These are phyloP conservation scores for Batrachochytrium dendrobatidis DNA, from an alignment of 371 early-diverging fungal genomes.

Conservation along the genomic window DNA sequence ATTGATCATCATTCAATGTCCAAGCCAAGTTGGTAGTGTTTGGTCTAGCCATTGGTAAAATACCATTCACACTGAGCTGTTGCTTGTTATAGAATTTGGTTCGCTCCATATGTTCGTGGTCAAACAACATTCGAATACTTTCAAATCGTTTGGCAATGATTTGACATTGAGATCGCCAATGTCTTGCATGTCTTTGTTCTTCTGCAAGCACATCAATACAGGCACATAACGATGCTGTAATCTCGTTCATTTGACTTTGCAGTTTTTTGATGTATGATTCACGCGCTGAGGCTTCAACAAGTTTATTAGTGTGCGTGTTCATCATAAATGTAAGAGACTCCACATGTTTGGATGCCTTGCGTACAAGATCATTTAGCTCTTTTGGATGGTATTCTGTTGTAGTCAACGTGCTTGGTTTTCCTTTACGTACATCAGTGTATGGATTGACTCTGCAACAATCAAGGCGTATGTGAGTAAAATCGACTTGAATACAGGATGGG, in stretches of 20 bases:
- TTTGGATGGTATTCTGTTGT: conserved; percentile 15
- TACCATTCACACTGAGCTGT: conserved; percentile 6
- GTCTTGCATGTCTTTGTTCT: conserved; percentile 18
- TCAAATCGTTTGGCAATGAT: conserved; percentile 3
- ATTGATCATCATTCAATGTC: background rate
- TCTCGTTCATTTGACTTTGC: conserved; percentile 24
- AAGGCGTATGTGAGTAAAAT: background rate
- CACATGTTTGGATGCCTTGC: conserved; percentile 13
- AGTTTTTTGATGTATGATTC: conserved; percentile 18
- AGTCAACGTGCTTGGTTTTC: conserved; percentile 4
- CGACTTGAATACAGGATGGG: background rate
- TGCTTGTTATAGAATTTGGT: background rate
- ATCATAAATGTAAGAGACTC: conserved; percentile 16
- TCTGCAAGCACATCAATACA: conserved; percentile 31
- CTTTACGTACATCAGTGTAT: conserved; percentile 2
- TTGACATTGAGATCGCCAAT: conserved; percentile 16
- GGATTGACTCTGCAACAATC: conserved; percentile 10
- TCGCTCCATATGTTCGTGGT: background rate
- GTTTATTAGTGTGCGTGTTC: conserved; percentile 22
- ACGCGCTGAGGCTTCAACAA: conserved; percentile 18
- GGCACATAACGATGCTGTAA: conserved; percentile 19
- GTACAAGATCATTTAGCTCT: conserved; percentile 12
- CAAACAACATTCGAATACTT: background rate
- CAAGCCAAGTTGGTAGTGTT: background rate
- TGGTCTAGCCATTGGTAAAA: conserved; percentile 2